These are phyloP conservation scores for Cladosporium velox DNA, from an alignment of 2,329 filamentous ascomycete species.

Conservation along the genomic window DNA sequence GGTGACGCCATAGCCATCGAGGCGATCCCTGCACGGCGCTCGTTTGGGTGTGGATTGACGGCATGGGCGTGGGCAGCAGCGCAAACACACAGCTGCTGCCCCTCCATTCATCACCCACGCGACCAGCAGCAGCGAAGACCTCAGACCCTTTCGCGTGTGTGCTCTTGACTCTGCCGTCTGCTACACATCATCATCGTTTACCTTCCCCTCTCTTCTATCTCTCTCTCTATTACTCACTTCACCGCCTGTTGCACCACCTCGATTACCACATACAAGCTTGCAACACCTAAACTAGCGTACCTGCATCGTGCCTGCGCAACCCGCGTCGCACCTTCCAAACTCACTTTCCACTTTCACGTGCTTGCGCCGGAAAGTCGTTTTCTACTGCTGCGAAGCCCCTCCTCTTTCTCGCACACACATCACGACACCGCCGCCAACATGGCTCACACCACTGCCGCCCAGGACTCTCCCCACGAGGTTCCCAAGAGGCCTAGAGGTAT, in stretches of 20 bases:
- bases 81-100: background rate
- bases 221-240: background rate
- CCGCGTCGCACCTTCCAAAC: constrained; percentile 2
- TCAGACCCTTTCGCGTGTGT: background rate
- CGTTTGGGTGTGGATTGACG: background rate
- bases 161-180: background rate
- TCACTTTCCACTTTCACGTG: constrained; percentile 13
- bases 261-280: background rate
- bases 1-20: background rate
- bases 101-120: background rate
- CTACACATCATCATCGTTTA: background rate
- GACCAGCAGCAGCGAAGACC: background rate
- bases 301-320: constrained; percentile 14
- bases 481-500: constrained; percentile 49
- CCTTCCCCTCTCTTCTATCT: background rate
- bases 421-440: constrained; percentile 25
- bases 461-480: constrained; percentile 33
- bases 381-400: background rate
- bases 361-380: background rate
- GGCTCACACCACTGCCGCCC: constrained; percentile 33
- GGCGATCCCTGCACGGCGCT: background rate
- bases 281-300: background rate
- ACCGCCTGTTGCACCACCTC: background rate
- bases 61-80: background rate
- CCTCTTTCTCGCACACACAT: background rate